phyloP scores from a whole-genome alignment of 2,329 filamentous ascomycete species.

The Fusarium gaditjirri region DNA sequence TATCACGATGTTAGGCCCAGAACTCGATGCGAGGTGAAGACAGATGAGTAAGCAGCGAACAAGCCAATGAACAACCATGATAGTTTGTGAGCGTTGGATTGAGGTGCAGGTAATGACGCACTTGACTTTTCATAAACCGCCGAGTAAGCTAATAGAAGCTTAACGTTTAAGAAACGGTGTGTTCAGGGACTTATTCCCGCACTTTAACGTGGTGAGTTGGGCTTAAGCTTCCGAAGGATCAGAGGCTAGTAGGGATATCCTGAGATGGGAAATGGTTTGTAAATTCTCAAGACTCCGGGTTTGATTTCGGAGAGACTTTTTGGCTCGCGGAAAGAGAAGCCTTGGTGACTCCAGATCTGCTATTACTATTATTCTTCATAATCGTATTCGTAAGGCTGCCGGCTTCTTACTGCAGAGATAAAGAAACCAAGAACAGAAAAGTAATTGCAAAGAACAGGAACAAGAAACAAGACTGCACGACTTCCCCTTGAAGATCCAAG shows the following conservation, averaged over 20 bases:
- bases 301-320: no score
- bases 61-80: neutral
- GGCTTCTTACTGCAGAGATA: neutral
- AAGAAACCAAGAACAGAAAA: fast-evolving
- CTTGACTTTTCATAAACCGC: neutral
- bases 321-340: neutral
- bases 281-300: no score
- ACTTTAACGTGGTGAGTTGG: neutral
- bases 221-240: neutral
- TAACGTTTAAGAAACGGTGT: fast-evolving
- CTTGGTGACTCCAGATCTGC: fast-evolving
- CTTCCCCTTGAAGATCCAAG: neutral
- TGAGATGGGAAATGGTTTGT: neutral
- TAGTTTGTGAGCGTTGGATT: neutral
- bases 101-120: constrained; percentile 11
- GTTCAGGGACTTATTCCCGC: neutral
- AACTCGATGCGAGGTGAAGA: neutral
- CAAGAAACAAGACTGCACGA: neutral
- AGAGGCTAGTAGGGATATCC: neutral
- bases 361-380: neutral
- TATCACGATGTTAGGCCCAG: neutral
- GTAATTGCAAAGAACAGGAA: neutral
- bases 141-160: neutral
- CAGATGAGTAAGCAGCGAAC: neutral
- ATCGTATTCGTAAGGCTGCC: neutral